A percentile compares a stretch with the other conserved stretches of the same genome.
phyloP scores from a whole-genome alignment of 352 stramenopile species.

The Lagenidium giganteum region DNA sequence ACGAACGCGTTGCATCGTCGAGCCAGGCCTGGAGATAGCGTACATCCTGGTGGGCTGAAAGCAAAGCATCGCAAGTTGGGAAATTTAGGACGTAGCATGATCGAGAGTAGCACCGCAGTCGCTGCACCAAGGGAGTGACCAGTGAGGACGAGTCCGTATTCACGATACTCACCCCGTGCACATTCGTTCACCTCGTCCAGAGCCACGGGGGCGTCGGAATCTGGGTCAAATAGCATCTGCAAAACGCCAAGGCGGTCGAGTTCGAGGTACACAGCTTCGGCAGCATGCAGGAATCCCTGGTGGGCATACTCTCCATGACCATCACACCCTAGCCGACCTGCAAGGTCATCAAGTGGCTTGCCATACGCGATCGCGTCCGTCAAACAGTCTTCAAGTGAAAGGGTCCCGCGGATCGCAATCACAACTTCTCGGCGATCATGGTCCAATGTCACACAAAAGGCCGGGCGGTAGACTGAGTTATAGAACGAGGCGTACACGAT shows the following conservation, averaged over 20 bases:
- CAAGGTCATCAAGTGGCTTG: slow-evolving; percentile 63
- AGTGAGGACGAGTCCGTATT: slow-evolving; percentile 73
- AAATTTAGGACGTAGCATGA: slow-evolving; percentile 78
- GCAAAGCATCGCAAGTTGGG: slow-evolving; percentile 76
- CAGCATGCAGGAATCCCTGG: slow-evolving; percentile 78
- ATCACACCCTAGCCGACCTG: slow-evolving; percentile 63
- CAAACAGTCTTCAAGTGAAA: slow-evolving; percentile 85
- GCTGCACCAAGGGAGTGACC: slow-evolving; percentile 80
- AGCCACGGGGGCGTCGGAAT: slow-evolving; percentile 38
- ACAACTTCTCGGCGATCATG: slow-evolving; percentile 69
- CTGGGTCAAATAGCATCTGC: slow-evolving; percentile 82
- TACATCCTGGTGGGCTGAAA: slow-evolving; percentile 75
- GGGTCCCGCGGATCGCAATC: slow-evolving; percentile 75
- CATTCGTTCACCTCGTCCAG: slow-evolving; percentile 58
- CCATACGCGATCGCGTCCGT: slow-evolving; percentile 85
- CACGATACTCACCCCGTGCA: slow-evolving; percentile 43
- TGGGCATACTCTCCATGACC: slow-evolving; percentile 69
- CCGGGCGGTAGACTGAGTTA: slow-evolving; percentile 77
- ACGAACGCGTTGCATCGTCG: slow-evolving; percentile 55
- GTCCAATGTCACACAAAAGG: slow-evolving; percentile 79
- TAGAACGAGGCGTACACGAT: slow-evolving; percentile 82
- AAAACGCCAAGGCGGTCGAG: slow-evolving; percentile 64
- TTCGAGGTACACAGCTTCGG: slow-evolving; percentile 69
- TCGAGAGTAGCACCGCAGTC: slow-evolving; percentile 64
- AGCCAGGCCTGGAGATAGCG: slow-evolving; percentile 66